Evolutionary conservation across 2,329 filamentous ascomycete genomes (phyloP), one percentile per base, ranked within the genome.

Genomic region (Dactylellina drechsleri): DNA sequence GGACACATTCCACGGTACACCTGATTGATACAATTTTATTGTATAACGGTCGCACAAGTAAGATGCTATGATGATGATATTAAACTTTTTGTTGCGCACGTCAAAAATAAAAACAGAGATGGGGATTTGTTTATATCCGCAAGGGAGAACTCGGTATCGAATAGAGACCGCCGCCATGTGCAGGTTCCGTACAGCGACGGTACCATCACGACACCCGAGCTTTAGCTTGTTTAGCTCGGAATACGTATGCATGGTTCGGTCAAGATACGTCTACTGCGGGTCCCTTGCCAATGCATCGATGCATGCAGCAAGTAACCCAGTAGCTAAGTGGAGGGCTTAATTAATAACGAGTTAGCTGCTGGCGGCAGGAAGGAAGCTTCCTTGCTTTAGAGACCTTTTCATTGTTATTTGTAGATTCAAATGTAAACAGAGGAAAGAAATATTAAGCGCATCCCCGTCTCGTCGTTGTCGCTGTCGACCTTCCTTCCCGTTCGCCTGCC

Each of bases 281-380:
- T 47, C 43, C 43, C 43, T 18, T 47, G 43, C 15, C 43, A 15
- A 16, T 66, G 60, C 61, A 73, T 36, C 31, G 31, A 36, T 66
- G 68, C 68, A 73, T 73, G 68, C 68, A 73, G 61, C 61, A 61
- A 56, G 50, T 54, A 57, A 50, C 47, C 66, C 66, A 57, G 68
- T 61, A 73, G 41, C 49, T 60, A 23, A 52, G 47, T 23, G 23
- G 20, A 52, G 47, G 5, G 13, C 43, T 5, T n/a, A 47, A 18
- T 18, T 6, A 47, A 47, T 15, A 36, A 36, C 31, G 43, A 47
- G 16, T 47, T 47, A 47, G 31, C 31, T 36, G 31, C 31, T 36
- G 31, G 31, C 31, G 31, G 31, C 31, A 47, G 43, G 15, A 43
- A 43, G 40, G 40, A 20, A 18, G 47, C 18, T 52, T 26, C 47